Percentiles rank a stretch among this genome's conserved stretches.
phyloP scores from a whole-genome alignment of 805 yeast species.

The Kregervanrija fluxuum region DNA sequence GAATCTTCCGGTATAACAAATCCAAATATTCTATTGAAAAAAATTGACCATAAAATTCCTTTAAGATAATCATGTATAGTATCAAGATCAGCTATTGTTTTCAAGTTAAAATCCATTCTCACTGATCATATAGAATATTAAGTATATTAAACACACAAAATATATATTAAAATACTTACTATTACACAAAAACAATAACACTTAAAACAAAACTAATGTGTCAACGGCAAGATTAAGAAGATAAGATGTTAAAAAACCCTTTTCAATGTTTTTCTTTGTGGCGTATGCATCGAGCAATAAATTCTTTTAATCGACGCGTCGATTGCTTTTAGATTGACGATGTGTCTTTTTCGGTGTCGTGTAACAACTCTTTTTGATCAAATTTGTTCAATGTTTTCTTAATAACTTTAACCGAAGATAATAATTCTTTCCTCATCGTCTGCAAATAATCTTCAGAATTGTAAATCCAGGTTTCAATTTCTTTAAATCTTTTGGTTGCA shows the following conservation, averaged over 20 bases:
- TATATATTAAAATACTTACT: too few species aligned
- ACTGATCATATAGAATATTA: too few species aligned
- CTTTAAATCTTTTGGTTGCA: constrained; percentile 12
- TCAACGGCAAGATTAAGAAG: too few species aligned
- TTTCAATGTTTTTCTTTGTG: too few species aligned
- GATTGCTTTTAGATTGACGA: constrained; percentile 12
- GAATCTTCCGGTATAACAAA: constrained; percentile 46
- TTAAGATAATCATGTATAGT: constrained; percentile 47
- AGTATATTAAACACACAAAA: too few species aligned
- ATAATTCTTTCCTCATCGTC: constrained; percentile 11
- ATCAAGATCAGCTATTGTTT: constrained; percentile 43
- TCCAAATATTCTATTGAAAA: constrained; percentile 66
- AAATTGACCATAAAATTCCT: constrained; percentile 59
- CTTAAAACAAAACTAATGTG: too few species aligned
- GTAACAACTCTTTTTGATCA: background rate
- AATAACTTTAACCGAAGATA: constrained; percentile 16
- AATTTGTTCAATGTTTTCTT: constrained; percentile 14
- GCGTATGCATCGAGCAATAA: too few species aligned
- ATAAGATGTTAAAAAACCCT: too few species aligned
- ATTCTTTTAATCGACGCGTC: too few species aligned
- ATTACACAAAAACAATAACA: too few species aligned
- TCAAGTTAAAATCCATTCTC: constrained; percentile 36
- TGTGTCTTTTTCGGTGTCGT: too few species aligned
- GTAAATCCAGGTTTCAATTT: constrained; percentile 14
- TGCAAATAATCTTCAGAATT: constrained; percentile 12